Percentiles rank a stretch among this genome's conserved stretches.
Conservation (phyloP, 2,329 filamentous ascomycete species). For the Ophiocordyceps camponoti-rufipedis region DNA sequence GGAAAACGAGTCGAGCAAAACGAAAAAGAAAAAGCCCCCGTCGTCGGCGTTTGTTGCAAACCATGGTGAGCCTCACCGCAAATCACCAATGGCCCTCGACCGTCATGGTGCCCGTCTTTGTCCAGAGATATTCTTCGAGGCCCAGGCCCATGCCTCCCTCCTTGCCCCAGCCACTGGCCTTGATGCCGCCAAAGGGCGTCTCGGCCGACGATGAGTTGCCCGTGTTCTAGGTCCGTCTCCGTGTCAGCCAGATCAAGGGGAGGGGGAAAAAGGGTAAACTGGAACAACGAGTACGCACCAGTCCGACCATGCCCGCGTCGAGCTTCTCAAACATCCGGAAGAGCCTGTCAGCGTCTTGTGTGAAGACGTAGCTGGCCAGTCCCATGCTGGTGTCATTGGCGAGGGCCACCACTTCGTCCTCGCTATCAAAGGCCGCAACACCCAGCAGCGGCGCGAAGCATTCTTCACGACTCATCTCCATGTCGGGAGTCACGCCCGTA, state of each 20-base stretch:
- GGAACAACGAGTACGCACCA: conserved; percentile 10
- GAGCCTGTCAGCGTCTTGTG: conserved; percentile 19
- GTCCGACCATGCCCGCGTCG: conserved; percentile 22
- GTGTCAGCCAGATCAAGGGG: background rate
- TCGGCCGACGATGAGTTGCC: conserved; percentile 23
- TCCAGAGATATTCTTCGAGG: conserved; percentile 25
- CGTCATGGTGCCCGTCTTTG: conserved; percentile 25
- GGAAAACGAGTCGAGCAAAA: background rate
- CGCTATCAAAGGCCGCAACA: conserved; percentile 48
- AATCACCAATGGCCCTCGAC: conserved; percentile 9
- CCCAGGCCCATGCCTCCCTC: conserved; percentile 29
- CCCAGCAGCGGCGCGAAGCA: conserved; percentile 57
- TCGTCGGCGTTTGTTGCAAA: background rate
- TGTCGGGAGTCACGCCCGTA: conserved; percentile 44
- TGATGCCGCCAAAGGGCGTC: conserved; percentile 28
- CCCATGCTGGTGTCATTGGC: conserved; percentile 52
- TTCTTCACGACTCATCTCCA: conserved; percentile 49
- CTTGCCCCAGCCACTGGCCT: conserved; percentile 27
- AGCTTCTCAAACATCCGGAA: conserved; percentile 27
- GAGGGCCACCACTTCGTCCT: conserved; percentile 48
- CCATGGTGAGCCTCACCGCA: background rate
- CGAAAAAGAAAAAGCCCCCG: background rate
- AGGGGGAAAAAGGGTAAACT: background rate
- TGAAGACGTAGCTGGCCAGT: conserved; percentile 57
- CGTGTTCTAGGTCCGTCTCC: conserved; percentile 12